Base-by-base conservation (phyloP, 2,329 filamentous ascomycete species). In the Neofusicoccum ribis region DNA sequence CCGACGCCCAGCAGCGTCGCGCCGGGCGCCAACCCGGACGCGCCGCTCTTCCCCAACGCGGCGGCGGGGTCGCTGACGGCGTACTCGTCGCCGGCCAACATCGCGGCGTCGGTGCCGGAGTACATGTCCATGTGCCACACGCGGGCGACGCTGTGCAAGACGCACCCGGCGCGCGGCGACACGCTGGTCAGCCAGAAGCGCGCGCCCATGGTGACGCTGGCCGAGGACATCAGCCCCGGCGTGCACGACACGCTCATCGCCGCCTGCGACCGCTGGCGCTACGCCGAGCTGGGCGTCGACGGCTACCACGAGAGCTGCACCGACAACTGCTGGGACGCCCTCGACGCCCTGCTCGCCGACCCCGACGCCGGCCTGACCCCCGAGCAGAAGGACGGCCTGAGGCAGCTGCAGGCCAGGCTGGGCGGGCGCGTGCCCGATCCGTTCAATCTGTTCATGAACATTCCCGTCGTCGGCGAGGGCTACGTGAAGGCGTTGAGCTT, bases 161-260 rank as follows among this genome's bases (percentile, higher is more conserved):
- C 78, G 1, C 71, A 79, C 41, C 80, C 70, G 75, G 80, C 80
- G 0, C 79, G 8, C 23, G 50, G 50, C 49, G 61, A 63, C 39
- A 23, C 23, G n/a, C 73, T 83, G 4, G 72, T 81, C 36, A 79
- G 79, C 17, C 83, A 83, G 67, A 71, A 82, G 3, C 79, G 81
- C 65, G 76, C 78, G 41, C 80, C 81, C 5, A 79, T 83, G 67
- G 68, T 83, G 54, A 82, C 79, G 0, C 67, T 83, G 2, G 63
- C 82, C 20, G 80, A 83, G 69, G 81, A 83, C 68, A 8, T 70
- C 81, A 2, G 77, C 79, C 66, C 76, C 78, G 80, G 80, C 9
- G 75, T 77, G 0, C 81, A 83, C 67, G 81, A 83, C 67, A 82
- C 80, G 0, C 68, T 83, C 34, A 82, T 82, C 20, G 76, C 81